These are phyloP conservation scores for Larix kaempferi DNA, from an alignment of 75 land plant genomes.

Conservation along the genomic window DNA sequence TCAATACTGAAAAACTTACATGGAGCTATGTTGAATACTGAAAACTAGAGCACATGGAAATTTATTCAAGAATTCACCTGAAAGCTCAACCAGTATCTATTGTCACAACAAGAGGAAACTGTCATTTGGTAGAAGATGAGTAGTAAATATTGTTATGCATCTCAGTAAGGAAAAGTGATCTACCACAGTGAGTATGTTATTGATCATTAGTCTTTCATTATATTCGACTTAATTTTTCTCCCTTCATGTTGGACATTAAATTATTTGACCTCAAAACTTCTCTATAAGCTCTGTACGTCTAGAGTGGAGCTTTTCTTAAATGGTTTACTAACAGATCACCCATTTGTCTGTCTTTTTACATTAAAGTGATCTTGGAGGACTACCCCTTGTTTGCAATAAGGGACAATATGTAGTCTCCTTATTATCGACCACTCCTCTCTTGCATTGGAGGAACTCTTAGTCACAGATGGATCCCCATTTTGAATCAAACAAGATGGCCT, in stretches of 20 bases:
- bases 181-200: not conserved
- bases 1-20: slow-evolving; percentile 23
- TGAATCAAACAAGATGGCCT: slow-evolving; percentile 53
- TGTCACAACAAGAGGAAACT: slow-evolving; percentile 55
- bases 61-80: slow-evolving; percentile 43
- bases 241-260: slow-evolving; percentile 3
- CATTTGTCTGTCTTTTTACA: not conserved
- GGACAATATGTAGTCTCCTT: slow-evolving; percentile 58
- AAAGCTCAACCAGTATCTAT: slow-evolving; percentile 54
- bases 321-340: not conserved
- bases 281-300: not conserved
- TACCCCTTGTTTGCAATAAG: slow-evolving; percentile 46
- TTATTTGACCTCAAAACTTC: not conserved
- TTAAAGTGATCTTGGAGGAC: slow-evolving; percentile 16
- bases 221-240: not conserved
- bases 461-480: slow-evolving; percentile 64
- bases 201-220: not conserved
- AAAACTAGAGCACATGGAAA: slow-evolving; percentile 22
- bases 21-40: slow-evolving; percentile 14
- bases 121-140: slow-evolving; percentile 67
- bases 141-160: slow-evolving; percentile 45
- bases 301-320: not conserved
- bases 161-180: slow-evolving; percentile 33
- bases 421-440: slow-evolving; percentile 52
- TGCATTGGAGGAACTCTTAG: slow-evolving; percentile 63